Evolutionary conservation across 805 yeast species (phyloP), one percentile per base, ranked within the genome.

Genomic region (Suhomyces prunicola): DNA sequence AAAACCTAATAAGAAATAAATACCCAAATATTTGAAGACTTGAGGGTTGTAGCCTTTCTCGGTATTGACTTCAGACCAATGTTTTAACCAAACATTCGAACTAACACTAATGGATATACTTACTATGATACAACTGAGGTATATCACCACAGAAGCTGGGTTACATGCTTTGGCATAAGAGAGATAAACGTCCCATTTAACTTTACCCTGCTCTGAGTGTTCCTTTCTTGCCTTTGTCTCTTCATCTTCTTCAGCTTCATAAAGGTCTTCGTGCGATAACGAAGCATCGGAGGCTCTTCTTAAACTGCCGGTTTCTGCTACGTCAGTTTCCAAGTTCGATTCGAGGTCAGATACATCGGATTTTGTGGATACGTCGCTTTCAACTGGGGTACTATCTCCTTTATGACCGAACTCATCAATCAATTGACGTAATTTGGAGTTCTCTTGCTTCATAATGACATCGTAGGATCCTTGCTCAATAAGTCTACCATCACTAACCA

Each of bases 21-120:
- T 76, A 17, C 87, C 86, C 59, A 94, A 75, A 62, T 91, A 94
- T 62, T 71, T 82, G 50, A 73, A 73, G n/a, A 88, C 83, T 54
- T 84, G 67, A 2, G 96, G 96, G 66, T 93, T 93, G 52, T 71
- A 72, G 24, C 91, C 93, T 39, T 71, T 66, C 44, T 68, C 72
- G 3, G 92, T 79, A 65, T 93, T 94, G 22, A 87, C 82, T 67
- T 94, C 99, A 10, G 98, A 89, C 99, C 99, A 94, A 69, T 90
- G 90, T 69, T 94, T 94, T 63, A 94, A 81, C 99, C 99, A 94
- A 50, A 93, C 82, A 66, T 86, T 91, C 36, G 91, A 85, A 45
- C 73, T 72, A 48, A 90, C 93, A 53, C 85, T 79, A 48, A 85
- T 63, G 9, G 78, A 65, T 80, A 83, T 87, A 0, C 89, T 78